Percentiles rank a stretch among this genome's conserved stretches.
phyloP scores from a whole-genome alignment of 495 filamentous ascomycete species.

The Penicillium coprophilum region DNA sequence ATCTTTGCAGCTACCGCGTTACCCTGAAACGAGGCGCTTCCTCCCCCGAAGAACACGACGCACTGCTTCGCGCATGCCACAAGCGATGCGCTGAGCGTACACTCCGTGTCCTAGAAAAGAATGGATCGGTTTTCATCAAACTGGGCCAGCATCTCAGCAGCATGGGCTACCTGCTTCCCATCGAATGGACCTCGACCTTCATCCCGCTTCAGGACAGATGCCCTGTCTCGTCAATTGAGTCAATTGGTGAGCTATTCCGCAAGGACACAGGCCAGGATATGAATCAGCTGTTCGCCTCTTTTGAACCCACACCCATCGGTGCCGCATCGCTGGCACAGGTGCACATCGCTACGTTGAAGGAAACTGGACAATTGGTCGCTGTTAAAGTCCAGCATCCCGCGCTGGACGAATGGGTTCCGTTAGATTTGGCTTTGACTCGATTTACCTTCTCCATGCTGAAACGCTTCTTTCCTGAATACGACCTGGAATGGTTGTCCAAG shows the following conservation, averaged over 20 bases:
- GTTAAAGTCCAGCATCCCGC: slow-evolving; percentile 96
- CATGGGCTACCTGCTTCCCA: slow-evolving; percentile 92
- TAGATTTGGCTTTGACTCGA: slow-evolving; percentile 82
- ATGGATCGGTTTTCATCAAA: slow-evolving; percentile 98
- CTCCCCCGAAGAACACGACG: slow-evolving; percentile 59
- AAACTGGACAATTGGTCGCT: slow-evolving; percentile 85
- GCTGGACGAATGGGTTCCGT: slow-evolving; percentile 84
- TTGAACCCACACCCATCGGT: slow-evolving; percentile 77
- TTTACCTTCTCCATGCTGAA: slow-evolving; percentile 91
- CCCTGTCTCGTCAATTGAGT: slow-evolving; percentile 87
- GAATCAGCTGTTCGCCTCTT: slow-evolving; percentile 78
- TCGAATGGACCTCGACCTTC: slow-evolving; percentile 95
- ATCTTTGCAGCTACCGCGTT: slow-evolving; percentile 66
- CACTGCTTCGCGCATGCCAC: slow-evolving; percentile 78
- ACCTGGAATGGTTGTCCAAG: slow-evolving; percentile 89
- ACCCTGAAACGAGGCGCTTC: slow-evolving; percentile 67
- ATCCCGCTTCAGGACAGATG: slow-evolving; percentile 95
- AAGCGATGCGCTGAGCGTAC: slow-evolving; percentile 90
- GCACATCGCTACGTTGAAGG: slow-evolving; percentile 82
- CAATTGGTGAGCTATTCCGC: slow-evolving; percentile 81
- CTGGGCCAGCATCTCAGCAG: slow-evolving; percentile 94
- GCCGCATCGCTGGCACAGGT: slow-evolving; percentile 95
- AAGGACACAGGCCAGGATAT: slow-evolving; percentile 79
- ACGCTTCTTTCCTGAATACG: slow-evolving; percentile 94
- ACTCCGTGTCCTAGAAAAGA: slow-evolving; percentile 82